Conservation (phyloP, 441 rosid species). For the Capsella rubella region DNA sequence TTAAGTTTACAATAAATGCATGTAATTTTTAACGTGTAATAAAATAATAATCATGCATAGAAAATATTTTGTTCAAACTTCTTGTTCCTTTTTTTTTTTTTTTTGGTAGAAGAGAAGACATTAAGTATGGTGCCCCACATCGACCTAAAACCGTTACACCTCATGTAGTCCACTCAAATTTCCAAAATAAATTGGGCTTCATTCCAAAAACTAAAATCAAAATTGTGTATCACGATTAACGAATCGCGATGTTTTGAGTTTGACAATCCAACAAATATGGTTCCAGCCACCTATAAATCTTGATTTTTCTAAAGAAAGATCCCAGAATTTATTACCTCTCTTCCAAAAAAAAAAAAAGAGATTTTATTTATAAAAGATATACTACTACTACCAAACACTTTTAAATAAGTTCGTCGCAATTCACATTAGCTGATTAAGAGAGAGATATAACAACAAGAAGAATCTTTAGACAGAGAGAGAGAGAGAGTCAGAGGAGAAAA, state of each 20-base stretch:
- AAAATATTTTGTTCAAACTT: too few relatives aligned
- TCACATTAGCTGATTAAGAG: background rate
- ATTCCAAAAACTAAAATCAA: slow-evolving; percentile 3
- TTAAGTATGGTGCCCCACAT: background rate
- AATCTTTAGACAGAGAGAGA: slow-evolving; percentile 10
- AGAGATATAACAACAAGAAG: background rate
- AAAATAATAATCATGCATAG: too few relatives aligned
- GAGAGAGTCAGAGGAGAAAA: too few relatives aligned
- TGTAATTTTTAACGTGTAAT: too few relatives aligned
- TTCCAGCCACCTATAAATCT: slow-evolving; percentile 1
- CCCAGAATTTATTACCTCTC: background rate
- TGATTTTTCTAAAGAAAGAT: background rate
- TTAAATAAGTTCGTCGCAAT: background rate
- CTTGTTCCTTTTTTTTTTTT: too few relatives aligned
- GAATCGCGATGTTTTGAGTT: background rate
- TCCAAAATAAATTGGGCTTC: background rate
- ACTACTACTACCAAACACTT: background rate
- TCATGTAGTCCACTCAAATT: background rate
- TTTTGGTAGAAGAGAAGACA: background rate
- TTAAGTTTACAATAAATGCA: too few relatives aligned
- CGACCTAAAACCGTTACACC: background rate
- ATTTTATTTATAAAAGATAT: too few relatives aligned
- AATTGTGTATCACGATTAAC: too few relatives aligned
- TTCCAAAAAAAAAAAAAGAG: too few relatives aligned
- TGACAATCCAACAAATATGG: background rate